phyloP scores from a whole-genome alignment of 371 early-diverging fungal genomes.

The Actinomortierella ambigua region DNA sequence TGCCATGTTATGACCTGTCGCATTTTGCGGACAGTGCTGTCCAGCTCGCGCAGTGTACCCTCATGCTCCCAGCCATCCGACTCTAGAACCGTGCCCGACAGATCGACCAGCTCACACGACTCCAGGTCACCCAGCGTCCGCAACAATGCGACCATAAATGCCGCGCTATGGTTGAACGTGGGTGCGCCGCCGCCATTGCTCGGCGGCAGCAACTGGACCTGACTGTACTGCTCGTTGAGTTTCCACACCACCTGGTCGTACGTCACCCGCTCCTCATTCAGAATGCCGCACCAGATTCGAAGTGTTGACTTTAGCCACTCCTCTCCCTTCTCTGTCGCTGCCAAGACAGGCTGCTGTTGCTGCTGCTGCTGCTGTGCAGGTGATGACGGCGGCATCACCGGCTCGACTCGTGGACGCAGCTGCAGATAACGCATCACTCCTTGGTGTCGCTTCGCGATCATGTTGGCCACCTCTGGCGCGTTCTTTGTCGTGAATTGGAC shows the following conservation, averaged over 20 bases:
- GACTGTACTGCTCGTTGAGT: constrained; percentile 8
- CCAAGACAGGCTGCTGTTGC: background rate
- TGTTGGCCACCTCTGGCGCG: background rate
- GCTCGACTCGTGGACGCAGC: constrained; percentile 7
- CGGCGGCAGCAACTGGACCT: constrained; percentile 3
- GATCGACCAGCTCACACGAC: constrained; percentile 20
- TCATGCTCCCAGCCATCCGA: constrained; percentile 32
- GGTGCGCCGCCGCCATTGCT: constrained; percentile 4
- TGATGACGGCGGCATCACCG: constrained; percentile 4
- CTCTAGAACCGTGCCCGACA: constrained; percentile 14
- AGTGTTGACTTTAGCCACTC: constrained; percentile 23
- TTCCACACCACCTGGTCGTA: background rate
- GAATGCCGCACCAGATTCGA: constrained; percentile 17
- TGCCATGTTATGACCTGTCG: constrained; percentile 25
- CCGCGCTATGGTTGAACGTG: constrained; percentile 11
- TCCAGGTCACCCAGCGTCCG: constrained; percentile 32
- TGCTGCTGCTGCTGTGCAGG: background rate
- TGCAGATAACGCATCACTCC: constrained; percentile 15
- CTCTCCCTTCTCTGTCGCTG: constrained; percentile 6
- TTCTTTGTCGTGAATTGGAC: constrained; percentile 16
- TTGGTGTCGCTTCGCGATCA: constrained; percentile 11
- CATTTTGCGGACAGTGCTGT: constrained; percentile 26
- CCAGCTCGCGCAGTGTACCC: constrained; percentile 28
- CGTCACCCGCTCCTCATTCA: constrained; percentile 5
- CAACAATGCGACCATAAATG: constrained; percentile 22